These are phyloP conservation scores for Ceratobasidium theobromae DNA, from an alignment of 1,284 basidiomycete genomes.

Conservation along the genomic window DNA sequence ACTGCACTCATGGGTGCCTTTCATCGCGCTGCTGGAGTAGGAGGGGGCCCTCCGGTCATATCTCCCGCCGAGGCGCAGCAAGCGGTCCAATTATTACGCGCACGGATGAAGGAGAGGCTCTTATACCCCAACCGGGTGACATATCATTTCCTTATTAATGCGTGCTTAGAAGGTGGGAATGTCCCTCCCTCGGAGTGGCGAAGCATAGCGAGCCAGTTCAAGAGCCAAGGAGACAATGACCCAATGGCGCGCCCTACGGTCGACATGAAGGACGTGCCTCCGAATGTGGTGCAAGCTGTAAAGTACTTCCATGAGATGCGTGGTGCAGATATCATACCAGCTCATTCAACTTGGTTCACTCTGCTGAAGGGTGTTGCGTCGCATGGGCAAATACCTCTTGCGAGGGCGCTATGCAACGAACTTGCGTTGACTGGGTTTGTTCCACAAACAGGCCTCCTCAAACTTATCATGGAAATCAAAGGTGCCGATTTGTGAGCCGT, in stretches of 20 bases:
- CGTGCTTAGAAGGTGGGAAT: slow-evolving; percentile 50
- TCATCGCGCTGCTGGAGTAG: slow-evolving; percentile 47
- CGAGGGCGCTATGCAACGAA: slow-evolving; percentile 58
- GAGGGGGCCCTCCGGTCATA: slow-evolving; percentile 44
- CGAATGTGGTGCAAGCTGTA: slow-evolving; percentile 58
- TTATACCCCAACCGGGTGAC: slow-evolving; percentile 59
- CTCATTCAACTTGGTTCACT: slow-evolving; percentile 72
- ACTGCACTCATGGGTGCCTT: slow-evolving; percentile 65
- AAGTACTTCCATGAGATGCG: slow-evolving; percentile 68
- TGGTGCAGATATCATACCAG: slow-evolving; percentile 51
- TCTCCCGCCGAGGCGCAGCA: slow-evolving; percentile 48
- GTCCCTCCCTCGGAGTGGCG: slow-evolving; percentile 40
- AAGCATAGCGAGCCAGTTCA: neutral
- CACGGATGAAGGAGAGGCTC: slow-evolving; percentile 59
- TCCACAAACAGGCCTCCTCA: slow-evolving; percentile 47
- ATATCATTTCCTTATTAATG: slow-evolving; percentile 74
- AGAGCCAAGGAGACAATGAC: too few species aligned
- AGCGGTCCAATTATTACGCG: slow-evolving; percentile 54
- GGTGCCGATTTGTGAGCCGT: neutral
- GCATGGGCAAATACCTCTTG: slow-evolving; percentile 58
- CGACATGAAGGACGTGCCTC: slow-evolving; percentile 40
- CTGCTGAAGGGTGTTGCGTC: slow-evolving; percentile 61
- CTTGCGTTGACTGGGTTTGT: slow-evolving; percentile 52
- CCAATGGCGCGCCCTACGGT: neutral
- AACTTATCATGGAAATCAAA: slow-evolving; percentile 47